Evolutionary conservation across 2,329 filamentous ascomycete species (phyloP), one percentile per base, ranked within the genome.

Genomic region (Stagonosporopsis cucurbitacearum): DNA sequence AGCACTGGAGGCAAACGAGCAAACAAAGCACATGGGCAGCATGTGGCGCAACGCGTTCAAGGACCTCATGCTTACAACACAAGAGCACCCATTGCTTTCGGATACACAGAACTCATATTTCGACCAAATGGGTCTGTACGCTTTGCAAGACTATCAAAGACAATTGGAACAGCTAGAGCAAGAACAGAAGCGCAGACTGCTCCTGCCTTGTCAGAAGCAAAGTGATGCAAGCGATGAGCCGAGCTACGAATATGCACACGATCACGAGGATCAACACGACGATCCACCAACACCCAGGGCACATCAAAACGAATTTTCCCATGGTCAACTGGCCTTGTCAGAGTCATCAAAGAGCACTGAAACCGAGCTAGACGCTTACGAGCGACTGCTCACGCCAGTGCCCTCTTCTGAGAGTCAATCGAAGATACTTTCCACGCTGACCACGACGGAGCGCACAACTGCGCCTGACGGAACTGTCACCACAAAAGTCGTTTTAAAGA

Each of bases 31-130:
- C 40, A 51, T 74, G 53, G 71, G 76, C 60, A 61, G 74, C 43
- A 76, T 77, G 28, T 86, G 84, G 84, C 78, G 82, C 15, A 80
- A 82, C 46, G 84, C 85, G 0, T 87, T 85, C 61, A 84, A 86
- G 63, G 85, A 88, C 62, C 76, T 87, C 9, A 61, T 87, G 15
- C 78, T 78, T 43, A 73, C 82, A 9, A 50, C 47, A 13, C 53
- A 56, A 20, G 53, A 56, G 30, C 42, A 56, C 11, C 53, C 53
- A 11, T 26, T 56, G 20, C 30, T 56, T 3, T 56, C 53, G 9
- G 47, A 51, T 23, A 23, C 42, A 25, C 47, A 56, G n/a, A 63
- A 46, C 36, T 33, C 20, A 54, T 62, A 23, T 53, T 60, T 7
- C 62, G 65, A 63, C 37, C 58, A 44, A 50, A 50, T 49, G 54